Evolutionary conservation across 2,329 filamentous ascomycete species (phyloP).

Genomic region (Colletotrichum eleusines): DNA sequence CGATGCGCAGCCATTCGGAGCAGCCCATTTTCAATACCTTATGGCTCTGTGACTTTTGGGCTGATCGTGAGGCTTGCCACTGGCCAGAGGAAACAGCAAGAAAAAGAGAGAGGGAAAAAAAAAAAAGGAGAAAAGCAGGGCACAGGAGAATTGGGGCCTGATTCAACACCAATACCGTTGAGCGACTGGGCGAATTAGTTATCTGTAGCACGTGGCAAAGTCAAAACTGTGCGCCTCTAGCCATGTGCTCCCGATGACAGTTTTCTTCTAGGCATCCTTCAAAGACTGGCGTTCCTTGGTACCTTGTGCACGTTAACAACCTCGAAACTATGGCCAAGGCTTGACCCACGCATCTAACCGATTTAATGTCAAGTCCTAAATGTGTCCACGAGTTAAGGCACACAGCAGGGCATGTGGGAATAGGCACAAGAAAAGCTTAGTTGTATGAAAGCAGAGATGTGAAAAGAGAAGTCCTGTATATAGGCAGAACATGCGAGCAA

Average conservation of each 20-base stretch:
- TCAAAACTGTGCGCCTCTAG: background rate
- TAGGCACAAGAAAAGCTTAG: too few species aligned
- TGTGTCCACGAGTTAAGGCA: background rate
- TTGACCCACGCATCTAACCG: background rate
- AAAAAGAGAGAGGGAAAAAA: too few species aligned
- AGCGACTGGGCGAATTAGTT: background rate
- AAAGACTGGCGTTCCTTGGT: background rate
- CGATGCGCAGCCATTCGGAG: background rate
- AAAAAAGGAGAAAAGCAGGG: too few species aligned
- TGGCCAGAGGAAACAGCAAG: too few species aligned
- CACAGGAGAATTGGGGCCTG: background rate
- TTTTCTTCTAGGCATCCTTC: background rate
- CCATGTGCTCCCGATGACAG: background rate
- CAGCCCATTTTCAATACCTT: background rate
- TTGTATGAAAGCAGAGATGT: too few species aligned
- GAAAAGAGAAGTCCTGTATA: too few species aligned
- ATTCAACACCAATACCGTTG: rapidly evolving
- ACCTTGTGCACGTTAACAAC: background rate
- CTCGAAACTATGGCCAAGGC: background rate
- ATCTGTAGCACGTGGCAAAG: background rate
- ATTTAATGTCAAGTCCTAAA: rapidly evolving
- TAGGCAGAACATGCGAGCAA: too few species aligned
- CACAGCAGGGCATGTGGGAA: too few species aligned
- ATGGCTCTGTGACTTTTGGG: background rate
- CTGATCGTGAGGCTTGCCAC: background rate